phyloP scores from a whole-genome alignment of 768 basidiomycete species.

The Termitomyces sp. region DNA sequence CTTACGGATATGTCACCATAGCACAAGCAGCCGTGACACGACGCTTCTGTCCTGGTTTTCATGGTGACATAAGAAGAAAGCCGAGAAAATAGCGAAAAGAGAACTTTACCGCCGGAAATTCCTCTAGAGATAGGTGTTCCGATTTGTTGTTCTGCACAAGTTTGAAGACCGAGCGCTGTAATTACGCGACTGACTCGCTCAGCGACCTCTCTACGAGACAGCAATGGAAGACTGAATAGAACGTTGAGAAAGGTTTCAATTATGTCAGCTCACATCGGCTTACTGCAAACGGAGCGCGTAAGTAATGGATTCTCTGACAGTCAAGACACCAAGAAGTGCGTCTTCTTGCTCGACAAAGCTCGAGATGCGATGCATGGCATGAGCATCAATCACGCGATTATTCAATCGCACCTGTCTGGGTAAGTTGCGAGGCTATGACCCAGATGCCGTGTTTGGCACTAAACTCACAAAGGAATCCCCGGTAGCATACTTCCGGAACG shows the following conservation, averaged over 20 bases:
- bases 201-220: conserved; percentile 28
- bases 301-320: conserved; percentile 48
- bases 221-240: conserved; percentile 26
- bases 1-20: conserved; percentile 50
- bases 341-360: conserved; percentile 60
- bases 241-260: neutral
- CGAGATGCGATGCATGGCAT: conserved; percentile 32
- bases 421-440: neutral
- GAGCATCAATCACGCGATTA: conserved; percentile 18
- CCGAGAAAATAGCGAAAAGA: neutral
- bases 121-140: conserved; percentile 55
- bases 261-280: conserved; percentile 7
- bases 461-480: conserved; percentile 25
- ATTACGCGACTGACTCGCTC: conserved; percentile 40
- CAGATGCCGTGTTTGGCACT: neutral
- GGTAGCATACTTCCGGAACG: conserved; percentile 25
- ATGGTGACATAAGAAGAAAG: neutral
- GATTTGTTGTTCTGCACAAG: conserved; percentile 43
- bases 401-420: conserved; percentile 26
- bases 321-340: conserved; percentile 50
- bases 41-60: conserved; percentile 47
- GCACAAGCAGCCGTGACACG: conserved; percentile 54
- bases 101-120: conserved; percentile 42
- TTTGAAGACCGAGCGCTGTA: conserved; percentile 38
- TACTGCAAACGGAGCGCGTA: conserved; percentile 48